Conservation (phyloP, 768 basidiomycete species). For the Boletus sp. region DNA sequence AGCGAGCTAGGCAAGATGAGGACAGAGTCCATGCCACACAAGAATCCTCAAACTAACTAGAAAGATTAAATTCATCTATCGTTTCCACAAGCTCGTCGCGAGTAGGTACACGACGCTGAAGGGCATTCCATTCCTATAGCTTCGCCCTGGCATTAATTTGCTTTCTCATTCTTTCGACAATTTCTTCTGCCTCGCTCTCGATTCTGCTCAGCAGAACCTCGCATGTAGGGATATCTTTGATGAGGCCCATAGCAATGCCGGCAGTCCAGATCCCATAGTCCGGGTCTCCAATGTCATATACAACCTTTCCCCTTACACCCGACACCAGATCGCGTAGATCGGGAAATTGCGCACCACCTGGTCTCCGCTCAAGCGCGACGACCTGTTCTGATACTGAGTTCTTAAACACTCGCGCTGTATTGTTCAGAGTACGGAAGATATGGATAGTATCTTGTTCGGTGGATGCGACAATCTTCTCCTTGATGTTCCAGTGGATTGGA, state of each 20-base stretch:
- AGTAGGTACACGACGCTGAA: not conserved
- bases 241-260: conserved; percentile 63
- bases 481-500: conserved; percentile 86
- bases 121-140: conserved; percentile 16
- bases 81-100: not conserved
- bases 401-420: conserved; percentile 84
- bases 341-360: conserved; percentile 85
- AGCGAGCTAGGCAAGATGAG: conserved; percentile 28
- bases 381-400: conserved; percentile 83
- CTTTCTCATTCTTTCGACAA: conserved; percentile 48
- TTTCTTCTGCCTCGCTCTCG: conserved; percentile 71
- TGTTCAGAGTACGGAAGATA: conserved; percentile 84
- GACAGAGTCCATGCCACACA: not conserved
- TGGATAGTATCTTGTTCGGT: conserved; percentile 82
- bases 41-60: not conserved
- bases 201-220: conserved; percentile 62
- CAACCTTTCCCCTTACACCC: conserved; percentile 62
- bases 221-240: conserved; percentile 84
- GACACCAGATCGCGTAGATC: conserved; percentile 77
- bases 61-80: not conserved
- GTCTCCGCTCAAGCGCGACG: conserved; percentile 73
- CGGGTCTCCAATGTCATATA: conserved; percentile 81
- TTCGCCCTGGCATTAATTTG: conserved; percentile 17
- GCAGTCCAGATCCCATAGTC: conserved; percentile 88
- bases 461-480: conserved; percentile 81